Evolutionary conservation across 495 filamentous ascomycete genomes (phyloP), one percentile per base, ranked within the genome.

Genomic region (Neurospora sp.): DNA sequence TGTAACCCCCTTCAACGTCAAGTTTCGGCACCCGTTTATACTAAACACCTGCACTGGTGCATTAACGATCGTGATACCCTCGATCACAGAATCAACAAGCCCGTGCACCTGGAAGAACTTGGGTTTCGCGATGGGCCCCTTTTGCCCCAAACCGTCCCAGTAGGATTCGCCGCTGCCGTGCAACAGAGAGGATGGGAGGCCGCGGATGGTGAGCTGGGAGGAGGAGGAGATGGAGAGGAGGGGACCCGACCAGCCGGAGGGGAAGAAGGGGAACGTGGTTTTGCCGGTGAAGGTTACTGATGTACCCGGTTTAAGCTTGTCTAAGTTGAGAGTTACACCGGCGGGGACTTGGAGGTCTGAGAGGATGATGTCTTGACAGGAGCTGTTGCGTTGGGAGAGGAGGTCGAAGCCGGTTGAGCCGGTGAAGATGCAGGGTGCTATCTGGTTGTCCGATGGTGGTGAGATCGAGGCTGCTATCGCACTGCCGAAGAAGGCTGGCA

Each of bases 41-140:
- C 83, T 86, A 78, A 92, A 86, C 31, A 80, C 84, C 73, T 92
- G 90, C 7, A 92, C 88, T 0, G 90, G 90, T 23, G 87, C 86
- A 79, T 92, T 90, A 59, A 82, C 74, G 72, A 87, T 81, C 39
- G 80, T 76, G 20, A 87, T 44, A 39, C 80, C 79, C 14, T 78
- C 77, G 69, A 87, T 85, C 11, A 79, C 70, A 4, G 84, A 86
- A 1, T 73, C 69, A 16, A 77, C 77, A 39, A 88, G 75, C 12
- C 59, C 75, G 73, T 87, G 85, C 18, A 83, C 86, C 70, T 78
- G 78, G 80, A 88, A 89, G 80, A 88, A 88, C 78, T 87, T 88
- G 74, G 83, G 82, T 79, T 89, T 89, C 18, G 76, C 85, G 78
- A 83, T 85, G 10, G 86, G 85, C 14, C 87, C 87, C 72, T 85